A percentile compares a stretch with the other conserved stretches of the same genome.
These are phyloP conservation scores for Suillus paluster DNA, from an alignment of 768 basidiomycete species.

Conservation along the genomic window DNA sequence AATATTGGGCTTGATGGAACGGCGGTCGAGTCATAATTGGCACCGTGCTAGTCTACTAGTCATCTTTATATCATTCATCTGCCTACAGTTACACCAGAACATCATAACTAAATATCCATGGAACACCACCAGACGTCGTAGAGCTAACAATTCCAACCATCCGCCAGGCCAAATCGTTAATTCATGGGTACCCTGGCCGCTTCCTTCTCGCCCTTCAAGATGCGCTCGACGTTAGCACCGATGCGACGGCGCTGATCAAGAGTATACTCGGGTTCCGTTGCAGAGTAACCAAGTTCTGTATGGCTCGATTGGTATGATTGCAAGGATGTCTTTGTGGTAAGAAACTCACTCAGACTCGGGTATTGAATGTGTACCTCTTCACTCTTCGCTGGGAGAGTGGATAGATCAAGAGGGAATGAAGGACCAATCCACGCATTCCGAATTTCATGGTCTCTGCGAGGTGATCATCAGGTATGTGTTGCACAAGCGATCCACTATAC, in stretches of 20 bases:
- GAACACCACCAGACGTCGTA: neutral
- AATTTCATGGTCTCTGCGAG: constrained; percentile 66
- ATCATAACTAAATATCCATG: neutral
- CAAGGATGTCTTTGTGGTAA: constrained; percentile 19
- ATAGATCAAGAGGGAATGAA: constrained; percentile 68
- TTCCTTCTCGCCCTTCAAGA: constrained; percentile 64
- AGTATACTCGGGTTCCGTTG: constrained; percentile 48
- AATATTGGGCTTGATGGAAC: neutral
- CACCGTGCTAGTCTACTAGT: neutral
- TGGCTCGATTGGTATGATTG: neutral
- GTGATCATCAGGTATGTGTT: neutral
- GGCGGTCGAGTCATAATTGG: neutral
- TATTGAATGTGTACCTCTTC: constrained; percentile 72
- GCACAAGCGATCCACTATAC: constrained; percentile 19
- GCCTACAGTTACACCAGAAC: neutral
- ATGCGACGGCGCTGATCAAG: constrained; percentile 65
- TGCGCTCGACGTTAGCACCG: constrained; percentile 63
- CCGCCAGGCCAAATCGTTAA: constrained; percentile 11
- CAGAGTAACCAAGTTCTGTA: constrained; percentile 74
- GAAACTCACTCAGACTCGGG: constrained; percentile 59
- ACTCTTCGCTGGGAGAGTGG: constrained; percentile 52
- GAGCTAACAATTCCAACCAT: neutral
- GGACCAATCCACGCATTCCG: constrained; percentile 78
- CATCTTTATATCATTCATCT: neutral
- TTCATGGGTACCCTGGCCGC: constrained; percentile 64